Base-by-base conservation (phyloP, 768 basidiomycete species). In the Boletus sp. region DNA sequence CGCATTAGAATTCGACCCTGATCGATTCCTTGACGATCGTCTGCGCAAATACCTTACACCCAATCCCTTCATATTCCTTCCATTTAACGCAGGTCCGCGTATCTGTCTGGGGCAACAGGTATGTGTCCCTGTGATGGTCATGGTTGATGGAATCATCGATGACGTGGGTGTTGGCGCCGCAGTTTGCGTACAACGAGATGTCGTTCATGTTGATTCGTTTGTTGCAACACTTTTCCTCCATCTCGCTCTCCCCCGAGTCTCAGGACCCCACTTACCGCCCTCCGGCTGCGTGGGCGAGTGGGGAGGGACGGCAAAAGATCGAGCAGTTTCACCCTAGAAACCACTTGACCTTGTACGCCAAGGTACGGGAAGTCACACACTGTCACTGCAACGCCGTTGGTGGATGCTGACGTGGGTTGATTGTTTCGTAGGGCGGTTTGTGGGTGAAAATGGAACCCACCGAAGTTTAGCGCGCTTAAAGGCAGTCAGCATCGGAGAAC, bases 361-460 rank as follows among this genome's bases (percentile, higher is more conserved):
- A 74, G 70, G 76, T 77, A 56, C 46, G 75, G 14, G 23, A 45
- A 45, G 39, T 38, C 25, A 11, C 27, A 5, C 13, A 23, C 6
- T 17, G 9, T 29, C 7, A 8, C 1, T 33, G 32, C 14, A 6
- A 13, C 29, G 17, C 11, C 37, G 23, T 30, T 1, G 1, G 1
- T 40, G 42, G 9, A 14, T 19, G 15, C 21, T 39, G 15, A 44
- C 19, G 3, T 17, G 19, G 17, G 30, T 35, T 48, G 9, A 30
- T 35, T 48, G 9, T 14, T 21, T 45, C n/a, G 2, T 38, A 78
- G 77, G 77, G 77, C 1, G 79, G 79, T 11, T 55, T 80, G 21
- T 79, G 79, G 78, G 70, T 77, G 30, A 75, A 65, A 51, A 76
- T 78, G 78, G 64, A 61, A 19, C 63, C 69, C 41, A 64, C 57